phyloP scores from a whole-genome alignment of 176 grass and related monocot species.

The Musa acuminata region DNA sequence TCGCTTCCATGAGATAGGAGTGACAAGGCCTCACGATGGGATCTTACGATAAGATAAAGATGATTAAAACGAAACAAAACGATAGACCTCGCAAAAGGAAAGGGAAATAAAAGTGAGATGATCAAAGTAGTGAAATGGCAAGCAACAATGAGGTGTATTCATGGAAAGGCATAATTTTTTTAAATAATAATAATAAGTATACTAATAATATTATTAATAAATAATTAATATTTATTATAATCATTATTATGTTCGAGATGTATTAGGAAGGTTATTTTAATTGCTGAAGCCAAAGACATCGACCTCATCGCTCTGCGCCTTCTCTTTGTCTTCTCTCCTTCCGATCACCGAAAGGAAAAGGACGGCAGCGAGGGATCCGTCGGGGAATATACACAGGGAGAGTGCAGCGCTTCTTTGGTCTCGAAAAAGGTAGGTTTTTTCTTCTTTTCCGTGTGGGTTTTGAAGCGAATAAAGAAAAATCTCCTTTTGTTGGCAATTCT shows the following conservation, averaged over 20 bases:
- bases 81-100: too few relatives aligned
- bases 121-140: too few relatives aligned
- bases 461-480: not conserved
- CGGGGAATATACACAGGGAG: not conserved
- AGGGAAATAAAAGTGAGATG: too few relatives aligned
- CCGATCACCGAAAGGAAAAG: not conserved
- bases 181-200: too few relatives aligned
- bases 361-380: not conserved
- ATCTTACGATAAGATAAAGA: too few relatives aligned
- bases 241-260: too few relatives aligned
- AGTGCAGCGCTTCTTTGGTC: not conserved
- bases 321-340: not conserved
- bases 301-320: not conserved
- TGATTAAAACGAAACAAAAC: too few relatives aligned
- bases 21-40: accelerated
- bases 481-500: not conserved
- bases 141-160: too few relatives aligned
- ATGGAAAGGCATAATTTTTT: too few relatives aligned
- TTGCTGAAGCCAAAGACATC: not conserved
- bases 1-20: too few relatives aligned
- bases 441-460: not conserved
- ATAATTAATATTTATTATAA: too few relatives aligned
- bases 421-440: conserved; percentile 1
- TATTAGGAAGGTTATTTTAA: not conserved
- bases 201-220: too few relatives aligned